Evolutionary conservation across 371 early-diverging fungal species (phyloP).

Genomic region (Syncephalastrum racemosum): DNA sequence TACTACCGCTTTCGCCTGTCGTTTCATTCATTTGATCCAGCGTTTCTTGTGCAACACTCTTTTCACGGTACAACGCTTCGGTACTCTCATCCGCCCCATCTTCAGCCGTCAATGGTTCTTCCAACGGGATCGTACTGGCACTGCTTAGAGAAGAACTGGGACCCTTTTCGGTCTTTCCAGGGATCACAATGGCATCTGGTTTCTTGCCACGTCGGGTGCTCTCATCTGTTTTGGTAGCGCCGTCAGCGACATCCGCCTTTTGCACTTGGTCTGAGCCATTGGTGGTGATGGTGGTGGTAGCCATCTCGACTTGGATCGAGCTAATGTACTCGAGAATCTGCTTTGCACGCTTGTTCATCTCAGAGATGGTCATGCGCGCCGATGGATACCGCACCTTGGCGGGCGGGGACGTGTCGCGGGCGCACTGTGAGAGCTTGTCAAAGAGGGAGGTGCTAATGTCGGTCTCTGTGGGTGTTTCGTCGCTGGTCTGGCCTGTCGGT

Average conservation of each 20-base stretch:
- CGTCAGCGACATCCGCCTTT: background rate
- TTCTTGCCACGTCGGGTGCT: background rate
- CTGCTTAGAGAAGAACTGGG: conserved; percentile 35
- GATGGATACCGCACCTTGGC: conserved; percentile 53
- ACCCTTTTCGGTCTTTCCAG: conserved; percentile 26
- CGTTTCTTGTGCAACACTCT: conserved; percentile 31
- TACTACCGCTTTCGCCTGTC: conserved; percentile 2
- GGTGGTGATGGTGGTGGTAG: conserved; percentile 15
- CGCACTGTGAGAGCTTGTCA: conserved; percentile 13
- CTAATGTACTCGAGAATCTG: conserved; percentile 58
- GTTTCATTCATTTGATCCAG: conserved; percentile 15
- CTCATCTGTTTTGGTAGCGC: background rate
- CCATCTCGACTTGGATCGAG: conserved; percentile 52
- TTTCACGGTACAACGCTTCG: conserved; percentile 14
- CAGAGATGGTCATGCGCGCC: conserved; percentile 50
- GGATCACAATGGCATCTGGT: conserved; percentile 33
- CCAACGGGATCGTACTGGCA: conserved; percentile 43
- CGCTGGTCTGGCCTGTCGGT: conserved; percentile 3
- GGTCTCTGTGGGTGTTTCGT: conserved; percentile 3
- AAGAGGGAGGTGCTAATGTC: conserved; percentile 7
- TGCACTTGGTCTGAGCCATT: background rate
- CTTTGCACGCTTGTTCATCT: conserved; percentile 62
- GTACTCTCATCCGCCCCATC: conserved; percentile 8
- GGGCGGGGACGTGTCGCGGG: conserved; percentile 42
- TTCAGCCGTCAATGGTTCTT: conserved; percentile 21